These are phyloP conservation scores for Diaporthe sp. DNA, from an alignment of 2,329 filamentous ascomycete species.

Conservation along the genomic window DNA sequence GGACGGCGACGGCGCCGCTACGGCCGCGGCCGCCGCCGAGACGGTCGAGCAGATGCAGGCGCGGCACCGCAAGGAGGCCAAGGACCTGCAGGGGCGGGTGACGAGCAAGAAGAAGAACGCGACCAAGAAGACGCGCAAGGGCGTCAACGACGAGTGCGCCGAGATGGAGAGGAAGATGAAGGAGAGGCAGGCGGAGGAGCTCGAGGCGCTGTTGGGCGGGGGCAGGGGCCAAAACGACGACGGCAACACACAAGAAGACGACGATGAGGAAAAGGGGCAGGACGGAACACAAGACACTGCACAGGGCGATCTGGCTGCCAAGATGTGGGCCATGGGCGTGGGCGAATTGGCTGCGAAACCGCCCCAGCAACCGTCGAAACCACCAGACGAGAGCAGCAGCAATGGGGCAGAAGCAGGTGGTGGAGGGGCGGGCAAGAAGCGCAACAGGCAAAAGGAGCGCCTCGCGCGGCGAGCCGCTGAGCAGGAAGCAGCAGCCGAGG, in stretches of 20 bases:
- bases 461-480: slow-evolving; percentile 91
- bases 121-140: slow-evolving; percentile 86
- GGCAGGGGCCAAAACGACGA: slow-evolving; percentile 25
- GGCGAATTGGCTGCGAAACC: slow-evolving; percentile 40
- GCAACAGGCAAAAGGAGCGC: slow-evolving; percentile 91
- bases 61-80: slow-evolving; percentile 88
- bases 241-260: slow-evolving; percentile 25
- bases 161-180: slow-evolving; percentile 75
- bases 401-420: slow-evolving; percentile 30
- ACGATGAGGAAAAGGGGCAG: slow-evolving; percentile 32
- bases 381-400: slow-evolving; percentile 41
- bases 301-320: slow-evolving; percentile 42
- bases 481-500: slow-evolving; percentile 75
- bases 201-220: slow-evolving; percentile 56
- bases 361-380: slow-evolving; percentile 35
- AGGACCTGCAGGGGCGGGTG: slow-evolving; percentile 85
- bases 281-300: slow-evolving; percentile 32
- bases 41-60: slow-evolving; percentile 81
- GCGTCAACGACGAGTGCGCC: slow-evolving; percentile 82
- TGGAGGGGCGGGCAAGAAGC: slow-evolving; percentile 70
- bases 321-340: slow-evolving; percentile 40
- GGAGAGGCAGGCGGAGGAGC: slow-evolving; percentile 75
- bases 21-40: too few relatives aligned
- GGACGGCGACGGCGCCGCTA: slow-evolving; percentile 8
- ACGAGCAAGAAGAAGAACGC: slow-evolving; percentile 98